phyloP scores from a whole-genome alignment of 2,329 filamentous ascomycete species.

The Albophoma yamanashiensis region DNA sequence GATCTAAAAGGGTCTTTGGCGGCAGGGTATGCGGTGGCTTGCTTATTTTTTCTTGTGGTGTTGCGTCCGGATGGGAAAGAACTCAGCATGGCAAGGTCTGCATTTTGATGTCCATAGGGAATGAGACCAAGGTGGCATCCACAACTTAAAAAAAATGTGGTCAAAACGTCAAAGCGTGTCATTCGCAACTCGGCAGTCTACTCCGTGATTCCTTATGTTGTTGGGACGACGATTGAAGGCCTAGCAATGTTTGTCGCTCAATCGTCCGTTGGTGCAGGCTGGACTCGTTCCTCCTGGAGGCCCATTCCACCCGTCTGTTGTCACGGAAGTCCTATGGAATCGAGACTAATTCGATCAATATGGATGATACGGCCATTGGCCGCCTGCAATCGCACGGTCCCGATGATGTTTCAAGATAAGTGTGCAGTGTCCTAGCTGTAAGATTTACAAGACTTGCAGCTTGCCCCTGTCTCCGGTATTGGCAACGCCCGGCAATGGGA shows the following conservation, averaged over 20 bases:
- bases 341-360: not conserved
- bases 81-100: constrained; percentile 32
- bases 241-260: not conserved
- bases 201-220: not conserved
- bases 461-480: too few species aligned
- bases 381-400: too few species aligned
- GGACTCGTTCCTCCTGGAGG: not conserved
- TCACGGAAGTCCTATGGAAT: not conserved
- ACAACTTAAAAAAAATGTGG: constrained; percentile 3
- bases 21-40: constrained; percentile 16
- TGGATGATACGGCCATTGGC: not conserved
- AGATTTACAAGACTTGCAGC: too few species aligned
- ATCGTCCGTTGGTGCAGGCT: not conserved
- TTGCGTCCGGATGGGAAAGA: constrained; percentile 32
- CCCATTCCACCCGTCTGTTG: not conserved
- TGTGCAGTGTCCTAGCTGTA: too few species aligned
- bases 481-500: too few species aligned
- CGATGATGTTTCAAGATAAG: too few species aligned
- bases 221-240: not conserved
- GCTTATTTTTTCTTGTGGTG: constrained; percentile 30
- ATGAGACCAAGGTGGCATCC: constrained; percentile 25
- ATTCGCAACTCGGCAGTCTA: not conserved
- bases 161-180: not conserved
- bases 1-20: constrained; percentile 54
- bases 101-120: constrained; percentile 30